Evolutionary conservation across 805 yeast species (phyloP), one percentile per base, ranked within the genome.

Genomic region (Grigorovia humatica): DNA sequence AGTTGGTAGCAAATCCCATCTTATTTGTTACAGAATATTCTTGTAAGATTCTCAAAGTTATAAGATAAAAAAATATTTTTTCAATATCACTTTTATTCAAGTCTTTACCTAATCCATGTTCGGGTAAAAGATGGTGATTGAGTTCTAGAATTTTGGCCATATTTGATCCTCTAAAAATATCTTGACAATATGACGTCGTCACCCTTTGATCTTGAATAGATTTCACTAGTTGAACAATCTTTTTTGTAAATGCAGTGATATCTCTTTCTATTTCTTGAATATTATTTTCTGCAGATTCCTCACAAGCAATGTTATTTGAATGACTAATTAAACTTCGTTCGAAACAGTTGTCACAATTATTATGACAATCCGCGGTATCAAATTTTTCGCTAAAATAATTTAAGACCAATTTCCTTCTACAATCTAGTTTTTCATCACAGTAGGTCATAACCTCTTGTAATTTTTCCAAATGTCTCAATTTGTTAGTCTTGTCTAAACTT

Each of bases 351-450:
- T 93, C 99, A 72, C 99, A 93, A 55, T 80, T 77, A 53, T 79
- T 78, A 13, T 71, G 66, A 64, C 99, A 93, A 17, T 75, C 70
- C 20, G 66, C 70, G 9, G 84, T 74, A 54, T 86, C 79, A 63
- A 91, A 90, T 6, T 70, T 70, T 64, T 93, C 99, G 67, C 88
- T 87, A 70, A 93, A 93, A 63, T 90, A 93, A 49, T 87, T 91
- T 49, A 93, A 72, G 2, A 93, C 96, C 59, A 89, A 90, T 59
- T 82, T 79, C 55, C 98, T 76, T 51, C 99, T 78, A 65, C 99
- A 93, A 65, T 90, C 97, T 3, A 90, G 82, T 11, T 77, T 75
- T 65, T 93, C 91, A 55, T 90, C 96, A 69, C 98, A 91, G 64
- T 88, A 93, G 62, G 85, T 90, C 57, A 87, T 80, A 13, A 93